Evolutionary conservation across 805 yeast species (phyloP), one percentile per base, ranked within the genome.

Genomic region (Lipomyces anomalus): DNA sequence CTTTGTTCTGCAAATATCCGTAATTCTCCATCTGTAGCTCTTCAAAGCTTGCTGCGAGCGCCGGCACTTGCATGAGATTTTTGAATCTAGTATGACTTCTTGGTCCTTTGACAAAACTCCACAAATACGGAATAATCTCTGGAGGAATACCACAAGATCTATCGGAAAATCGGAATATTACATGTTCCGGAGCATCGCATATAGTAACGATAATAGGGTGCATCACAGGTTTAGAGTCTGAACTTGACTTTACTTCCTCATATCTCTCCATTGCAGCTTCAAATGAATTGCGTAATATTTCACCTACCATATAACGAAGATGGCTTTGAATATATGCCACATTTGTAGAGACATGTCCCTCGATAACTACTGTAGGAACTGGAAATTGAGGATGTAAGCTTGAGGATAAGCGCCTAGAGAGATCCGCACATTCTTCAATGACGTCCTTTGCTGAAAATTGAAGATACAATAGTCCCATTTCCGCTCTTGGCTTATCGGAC

Each of bases 301-400:
- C 97, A 20, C 95, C 92, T 42, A 89, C 70, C 34, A 90, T 70
- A 62, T 86, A 90, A 57, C 84, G 88, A 53, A 92, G 69, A 67
- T 90, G 97, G 3, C 88, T 80, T 7, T 82, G 80, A 69, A 92
- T 74, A 61, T 88, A 90, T 39, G 88, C 92, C 63, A 92, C 86
- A 21, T 81, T 69, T 47, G 79, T 78, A 5, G 68, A 53, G 5
- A 44, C 55, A 18, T 80, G 81, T 2, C 95, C 96, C 47, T 82
- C 84, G n/a, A 89, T 74, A 3, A 75, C 70, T 37, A 90, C 62
- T 44, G 80, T 79, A 0, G 98, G 97, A 75, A 87, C 70, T 34
- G 67, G 67, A 11, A 77, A 68, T 30, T 70, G 70, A 1, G 83
- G 80, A 52, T 76, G 79, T 44, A 74, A 65, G 22, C 70, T 71